Percentiles rank a stretch among this genome's conserved stretches.
Evolutionary conservation across 2,329 filamentous ascomycete genomes (phyloP).

Genomic region (Metarhizium sp.): DNA sequence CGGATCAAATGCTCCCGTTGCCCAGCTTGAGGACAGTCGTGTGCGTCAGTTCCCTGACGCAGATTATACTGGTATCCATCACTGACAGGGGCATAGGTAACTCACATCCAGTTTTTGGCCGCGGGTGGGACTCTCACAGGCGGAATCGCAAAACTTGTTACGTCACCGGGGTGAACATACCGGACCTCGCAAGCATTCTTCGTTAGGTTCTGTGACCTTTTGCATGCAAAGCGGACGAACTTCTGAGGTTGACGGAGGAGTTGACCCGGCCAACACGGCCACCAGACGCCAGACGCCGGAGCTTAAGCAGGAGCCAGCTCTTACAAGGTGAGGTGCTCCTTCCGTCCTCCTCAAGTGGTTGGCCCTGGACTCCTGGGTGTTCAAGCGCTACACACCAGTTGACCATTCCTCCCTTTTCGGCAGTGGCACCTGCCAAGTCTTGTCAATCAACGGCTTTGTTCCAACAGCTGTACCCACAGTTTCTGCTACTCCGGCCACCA

Average conservation of each 20-base stretch:
- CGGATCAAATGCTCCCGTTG: background rate
- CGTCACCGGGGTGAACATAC: background rate
- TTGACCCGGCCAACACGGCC: too few species aligned
- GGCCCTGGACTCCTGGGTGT: too few species aligned
- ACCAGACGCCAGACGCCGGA: too few species aligned
- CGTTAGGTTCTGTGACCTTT: background rate
- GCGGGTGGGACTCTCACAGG: background rate
- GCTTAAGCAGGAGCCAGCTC: too few species aligned
- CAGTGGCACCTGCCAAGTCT: background rate
- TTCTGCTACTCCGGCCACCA: background rate
- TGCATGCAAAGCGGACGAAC: background rate
- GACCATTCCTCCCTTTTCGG: background rate
- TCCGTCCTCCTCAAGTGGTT: background rate
- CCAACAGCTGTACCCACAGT: background rate
- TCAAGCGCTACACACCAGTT: too few species aligned
- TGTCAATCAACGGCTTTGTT: background rate
- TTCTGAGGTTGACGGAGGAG: background rate
- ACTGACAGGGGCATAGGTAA: background rate
- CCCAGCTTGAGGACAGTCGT: background rate
- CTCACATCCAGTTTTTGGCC: background rate
- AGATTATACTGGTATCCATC: background rate
- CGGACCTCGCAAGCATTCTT: background rate
- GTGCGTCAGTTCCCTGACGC: background rate
- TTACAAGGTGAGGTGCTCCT: background rate
- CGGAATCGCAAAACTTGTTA: background rate